Percentiles rank a stretch among this genome's conserved stretches.
Evolutionary conservation across 129 eudicot species (phyloP).

Genomic region (Scalesia atractyloides): DNA sequence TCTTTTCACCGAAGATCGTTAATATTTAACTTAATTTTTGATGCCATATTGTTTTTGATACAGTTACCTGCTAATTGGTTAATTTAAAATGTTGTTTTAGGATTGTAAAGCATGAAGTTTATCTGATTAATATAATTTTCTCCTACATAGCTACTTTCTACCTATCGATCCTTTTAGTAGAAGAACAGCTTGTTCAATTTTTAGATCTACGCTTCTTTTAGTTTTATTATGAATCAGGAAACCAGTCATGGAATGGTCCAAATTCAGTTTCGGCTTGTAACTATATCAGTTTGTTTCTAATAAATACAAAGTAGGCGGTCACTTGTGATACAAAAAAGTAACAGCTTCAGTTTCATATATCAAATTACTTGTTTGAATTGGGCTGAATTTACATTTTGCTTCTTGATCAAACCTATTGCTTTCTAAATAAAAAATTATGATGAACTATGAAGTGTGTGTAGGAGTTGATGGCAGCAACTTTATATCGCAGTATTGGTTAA

Average conservation of each 20-base stretch:
- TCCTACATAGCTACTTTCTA: no score
- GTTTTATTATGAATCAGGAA: not conserved
- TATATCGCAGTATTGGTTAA: not conserved
- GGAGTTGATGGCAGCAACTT: not conserved
- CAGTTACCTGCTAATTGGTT: not conserved
- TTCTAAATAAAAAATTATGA: not conserved
- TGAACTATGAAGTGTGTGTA: not conserved
- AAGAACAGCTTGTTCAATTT: no score
- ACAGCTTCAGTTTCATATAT: no score
- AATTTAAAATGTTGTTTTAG: constrained; percentile 1
- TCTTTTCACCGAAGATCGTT: not conserved
- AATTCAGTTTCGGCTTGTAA: not conserved
- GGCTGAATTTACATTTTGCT: not conserved
- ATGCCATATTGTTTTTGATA: constrained; percentile 1
- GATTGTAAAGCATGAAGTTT: constrained; percentile 19
- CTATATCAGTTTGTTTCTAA: not conserved
- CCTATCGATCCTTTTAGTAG: no score
- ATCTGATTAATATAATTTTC: not conserved
- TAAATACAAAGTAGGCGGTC: not conserved
- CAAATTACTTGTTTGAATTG: no score
- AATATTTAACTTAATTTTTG: not conserved
- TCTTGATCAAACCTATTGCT: not conserved
- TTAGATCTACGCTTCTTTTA: no score
- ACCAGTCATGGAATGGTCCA: not conserved
- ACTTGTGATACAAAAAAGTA: not conserved